These are phyloP conservation scores for Hyphochytrium catenoides DNA, from an alignment of 352 stramenopile species.

Conservation along the genomic window DNA sequence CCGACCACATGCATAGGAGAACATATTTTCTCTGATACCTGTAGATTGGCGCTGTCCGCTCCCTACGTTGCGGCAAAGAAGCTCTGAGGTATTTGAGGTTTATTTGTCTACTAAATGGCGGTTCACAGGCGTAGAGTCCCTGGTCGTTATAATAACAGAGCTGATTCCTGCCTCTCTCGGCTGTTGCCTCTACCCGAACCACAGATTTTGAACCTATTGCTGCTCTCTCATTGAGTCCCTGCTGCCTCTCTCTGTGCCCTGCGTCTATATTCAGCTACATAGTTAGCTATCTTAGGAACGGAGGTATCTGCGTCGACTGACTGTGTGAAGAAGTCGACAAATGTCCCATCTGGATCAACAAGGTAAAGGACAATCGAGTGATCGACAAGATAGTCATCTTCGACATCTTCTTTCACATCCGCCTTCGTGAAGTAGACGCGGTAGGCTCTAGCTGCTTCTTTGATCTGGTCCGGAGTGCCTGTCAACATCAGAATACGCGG, in stretches of 20 bases:
- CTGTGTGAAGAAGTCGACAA: slow-evolving; percentile 98
- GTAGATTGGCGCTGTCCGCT: too few species aligned
- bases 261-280: slow-evolving; percentile 4
- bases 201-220: neutral
- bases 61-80: too few species aligned
- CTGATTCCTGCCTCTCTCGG: too few species aligned
- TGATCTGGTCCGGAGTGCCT: slow-evolving; percentile 78
- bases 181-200: slow-evolving; percentile 1
- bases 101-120: too few species aligned
- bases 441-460: slow-evolving; percentile 90
- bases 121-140: too few species aligned
- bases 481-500: slow-evolving; percentile 65
- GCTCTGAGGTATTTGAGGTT: too few species aligned
- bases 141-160: too few species aligned
- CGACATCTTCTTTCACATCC: slow-evolving; percentile 70
- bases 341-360: slow-evolving; percentile 79
- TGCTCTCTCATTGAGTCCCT: slow-evolving; percentile 3
- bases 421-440: slow-evolving; percentile 96
- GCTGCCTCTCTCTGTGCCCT: neutral
- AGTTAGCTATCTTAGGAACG: slow-evolving; percentile 62
- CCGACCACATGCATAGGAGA: too few species aligned
- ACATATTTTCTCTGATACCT: too few species aligned
- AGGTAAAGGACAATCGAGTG: slow-evolving; percentile 99
- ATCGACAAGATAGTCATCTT: slow-evolving; percentile 89
- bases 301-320: slow-evolving; percentile 80